Evolutionary conservation across 148 eudicot species (phyloP).

Genomic region (Rhododendron henanense): DNA sequence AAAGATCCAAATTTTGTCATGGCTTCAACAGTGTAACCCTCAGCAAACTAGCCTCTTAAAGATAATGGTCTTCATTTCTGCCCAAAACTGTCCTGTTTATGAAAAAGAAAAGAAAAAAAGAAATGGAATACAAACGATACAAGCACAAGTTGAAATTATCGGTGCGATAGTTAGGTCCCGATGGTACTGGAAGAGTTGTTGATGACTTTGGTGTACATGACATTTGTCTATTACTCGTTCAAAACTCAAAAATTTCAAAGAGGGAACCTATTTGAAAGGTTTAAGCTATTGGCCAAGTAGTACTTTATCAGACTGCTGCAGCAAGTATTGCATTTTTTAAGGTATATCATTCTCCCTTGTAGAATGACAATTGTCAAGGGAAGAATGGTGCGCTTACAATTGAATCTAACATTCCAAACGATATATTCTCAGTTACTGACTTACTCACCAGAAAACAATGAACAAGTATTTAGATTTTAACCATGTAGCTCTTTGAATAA

Average conservation of each 20-base stretch:
- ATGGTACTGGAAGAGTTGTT: background rate
- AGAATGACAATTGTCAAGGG: background rate
- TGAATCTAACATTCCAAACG: background rate
- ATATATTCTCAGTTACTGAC: background rate
- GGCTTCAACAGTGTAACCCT: background rate
- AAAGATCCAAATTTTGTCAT: background rate
- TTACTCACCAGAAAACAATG: background rate
- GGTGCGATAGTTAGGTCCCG: background rate
- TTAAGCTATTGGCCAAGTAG: background rate
- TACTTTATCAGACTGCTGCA: background rate
- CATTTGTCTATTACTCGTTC: background rate
- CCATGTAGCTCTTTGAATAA: background rate
- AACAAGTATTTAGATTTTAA: background rate
- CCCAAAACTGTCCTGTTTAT: background rate
- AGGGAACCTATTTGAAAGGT: background rate
- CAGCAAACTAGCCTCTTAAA: background rate
- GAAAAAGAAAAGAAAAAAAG: background rate
- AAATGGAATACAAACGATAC: background rate
- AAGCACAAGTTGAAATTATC: background rate
- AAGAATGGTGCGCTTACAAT: background rate
- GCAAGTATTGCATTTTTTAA: background rate
- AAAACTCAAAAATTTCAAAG: background rate
- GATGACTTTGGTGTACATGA: background rate
- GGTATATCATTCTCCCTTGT: background rate
- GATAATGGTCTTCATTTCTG: background rate